Base-by-base conservation (phyloP, 1,139 yeast species). In the Debaryomyces nepalensis region DNA sequence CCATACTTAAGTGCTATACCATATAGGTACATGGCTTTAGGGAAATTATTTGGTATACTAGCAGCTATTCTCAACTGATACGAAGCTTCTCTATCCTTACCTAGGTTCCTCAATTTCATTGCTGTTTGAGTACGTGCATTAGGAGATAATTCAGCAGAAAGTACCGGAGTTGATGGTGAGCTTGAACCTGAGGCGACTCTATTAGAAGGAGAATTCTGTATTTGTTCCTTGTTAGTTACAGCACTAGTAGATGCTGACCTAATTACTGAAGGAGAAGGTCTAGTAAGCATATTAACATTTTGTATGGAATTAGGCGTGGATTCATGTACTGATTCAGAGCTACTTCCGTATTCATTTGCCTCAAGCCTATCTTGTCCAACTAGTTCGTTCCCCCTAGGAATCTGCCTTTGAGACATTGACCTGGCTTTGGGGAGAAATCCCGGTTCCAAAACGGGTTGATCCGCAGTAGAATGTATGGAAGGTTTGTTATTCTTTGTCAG, bases 1-100 rank as follows among this genome's bases (percentile, higher is more conserved):
- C 95, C 95, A 43, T 77, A 70, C 43, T 86, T 69, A 23, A 87
- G 63, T 0, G 93, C 85, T 51, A 84, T 63, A 0, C 91, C 88
- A 57, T 86, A 87, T 27, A 84, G 60, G 37, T 82, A 73, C 85
- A 82, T 85, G 1, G 93, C 95, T 41, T 59, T 58, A 1, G 73
- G 68, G 33, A 83, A 80, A 50, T 72, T 73, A 50, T 77, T 75
- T 2, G 90, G 89, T 27, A 66, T 63, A 47, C 70, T 73, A 1
- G 88, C 84, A 2, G 85, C 82, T 26, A 78, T 69, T 49, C 81
- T 84, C 47, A 87, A 65, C 52, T 83, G 88, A 51, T 82, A 81
- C 2, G 90, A 78, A 4, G 89, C 84, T 51, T 84, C 93, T 29
- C 84, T 72, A 39, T 81, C 76, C 44, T 82, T 77, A 0, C 88